Evolutionary conservation across 768 basidiomycete genomes (phyloP), one percentile per base, ranked within the genome.

Genomic region (Thelephora aurantiotincta): DNA sequence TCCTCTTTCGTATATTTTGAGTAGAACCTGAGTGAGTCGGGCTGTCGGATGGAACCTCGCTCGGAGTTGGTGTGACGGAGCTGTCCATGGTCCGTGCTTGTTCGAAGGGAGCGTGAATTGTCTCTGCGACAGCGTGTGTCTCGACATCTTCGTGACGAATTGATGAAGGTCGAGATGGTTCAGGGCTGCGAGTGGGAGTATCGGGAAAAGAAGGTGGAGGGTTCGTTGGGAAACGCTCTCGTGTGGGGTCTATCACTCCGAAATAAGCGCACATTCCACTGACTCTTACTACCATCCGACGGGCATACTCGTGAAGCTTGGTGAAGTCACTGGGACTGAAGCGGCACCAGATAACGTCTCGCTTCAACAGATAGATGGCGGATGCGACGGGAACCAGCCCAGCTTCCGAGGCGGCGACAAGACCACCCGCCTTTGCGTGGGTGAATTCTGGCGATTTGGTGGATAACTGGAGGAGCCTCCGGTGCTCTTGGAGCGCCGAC

Each of bases 181-280:
- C 54, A 7, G 75, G 71, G 26, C 70, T 67, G 33, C 54, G 44
- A 3, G 69, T 70, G 0, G 62, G 57, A 3, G 75, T 74, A 0
- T 63, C 55, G 1, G 73, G 74, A 5, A 37, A 41, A 5, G 57
- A 58, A 7, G 61, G 55, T 14, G 55, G 43, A 5, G 59, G 61
- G 33, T 59, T 62, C 22, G 58, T 36, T 2, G 60, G 63, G 53
- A 82, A 83, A 47, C 60, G 68, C 54, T 79, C 75, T 36, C 76
- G 61, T 16, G 69, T 71, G 0, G 80, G 75, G 52, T 85, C 79
- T 9, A 82, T 70, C n/a, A 85, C 56, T 0, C 60, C 61, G 51
- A 80, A 84, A 55, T 81, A 85, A 35, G 73, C 58, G 16, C 61
- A 64, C 69, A 85, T 68, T 14, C 83, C 83, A 51, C 78, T 68